A percentile compares a stretch with the other conserved stretches of the same genome.
Evolutionary conservation across 108 stramenopile species (phyloP).

Genomic region (Thalassiosira profunda): DNA sequence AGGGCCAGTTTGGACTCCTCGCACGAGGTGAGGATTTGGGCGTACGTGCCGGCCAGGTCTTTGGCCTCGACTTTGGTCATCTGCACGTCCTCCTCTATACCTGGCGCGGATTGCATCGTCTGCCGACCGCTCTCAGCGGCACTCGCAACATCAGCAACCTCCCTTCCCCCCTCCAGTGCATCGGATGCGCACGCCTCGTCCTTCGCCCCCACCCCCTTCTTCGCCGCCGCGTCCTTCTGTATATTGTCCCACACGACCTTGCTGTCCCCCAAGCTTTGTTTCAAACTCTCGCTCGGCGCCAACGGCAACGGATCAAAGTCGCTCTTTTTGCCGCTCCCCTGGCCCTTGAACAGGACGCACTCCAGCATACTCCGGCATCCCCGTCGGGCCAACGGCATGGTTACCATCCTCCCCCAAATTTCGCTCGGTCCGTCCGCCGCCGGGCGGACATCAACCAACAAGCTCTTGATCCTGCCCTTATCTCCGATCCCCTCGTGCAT

Average conservation of each 20-base stretch:
- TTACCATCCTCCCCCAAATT: conserved; percentile 68
- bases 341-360: conserved; percentile 14
- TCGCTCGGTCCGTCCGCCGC: conserved; percentile 83
- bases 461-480: conserved; percentile 64
- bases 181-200: conserved; percentile 5
- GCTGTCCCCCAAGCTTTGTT: conserved; percentile 76
- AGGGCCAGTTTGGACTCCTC: conserved; percentile 49
- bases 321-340: conserved; percentile 36
- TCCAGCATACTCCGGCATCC: conserved; percentile 33
- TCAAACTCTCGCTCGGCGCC: conserved; percentile 59
- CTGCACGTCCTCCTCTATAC: too few relatives aligned
- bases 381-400: conserved; percentile 82
- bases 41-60: conserved; percentile 62
- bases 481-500: conserved; percentile 52
- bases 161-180: background rate
- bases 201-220: conserved; percentile 47
- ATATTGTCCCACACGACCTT: conserved; percentile 81
- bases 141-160: conserved; percentile 2
- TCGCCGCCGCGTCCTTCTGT: conserved; percentile 45
- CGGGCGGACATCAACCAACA: conserved; percentile 97
- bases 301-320: conserved; percentile 70
- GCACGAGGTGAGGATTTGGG: conserved; percentile 60
- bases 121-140: background rate
- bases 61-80: conserved; percentile 60
- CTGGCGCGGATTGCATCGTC: background rate